These are phyloP conservation scores for Thyridium curvatum DNA, from an alignment of 2,329 filamentous ascomycete species.

Conservation along the genomic window DNA sequence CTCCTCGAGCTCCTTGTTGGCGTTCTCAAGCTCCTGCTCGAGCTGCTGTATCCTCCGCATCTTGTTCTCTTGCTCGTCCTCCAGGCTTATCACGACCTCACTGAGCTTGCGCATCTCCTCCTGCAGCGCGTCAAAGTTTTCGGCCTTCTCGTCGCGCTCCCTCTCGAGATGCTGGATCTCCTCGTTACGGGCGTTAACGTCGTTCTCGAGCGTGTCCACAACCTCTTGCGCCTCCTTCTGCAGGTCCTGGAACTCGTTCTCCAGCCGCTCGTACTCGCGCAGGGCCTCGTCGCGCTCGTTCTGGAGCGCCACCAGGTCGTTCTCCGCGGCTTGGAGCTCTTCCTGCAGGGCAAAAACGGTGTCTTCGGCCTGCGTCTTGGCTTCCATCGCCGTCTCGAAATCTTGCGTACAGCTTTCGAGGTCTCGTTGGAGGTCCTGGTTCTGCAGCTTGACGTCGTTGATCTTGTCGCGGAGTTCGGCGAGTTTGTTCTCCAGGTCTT, in stretches of 20 bases:
- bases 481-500: slow-evolving; percentile 79
- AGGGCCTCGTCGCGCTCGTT: slow-evolving; percentile 70
- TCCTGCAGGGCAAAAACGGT: slow-evolving; percentile 61
- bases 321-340: slow-evolving; percentile 65
- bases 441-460: slow-evolving; percentile 79
- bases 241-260: slow-evolving; percentile 51
- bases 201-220: slow-evolving; percentile 60
- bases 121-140: slow-evolving; percentile 88
- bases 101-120: slow-evolving; percentile 90
- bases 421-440: slow-evolving; percentile 80
- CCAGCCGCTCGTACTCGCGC: slow-evolving; percentile 42
- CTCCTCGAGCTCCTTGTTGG: slow-evolving; percentile 80
- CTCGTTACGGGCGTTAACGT: slow-evolving; percentile 65
- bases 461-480: slow-evolving; percentile 80
- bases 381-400: slow-evolving; percentile 65
- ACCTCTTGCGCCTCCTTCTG: slow-evolving; percentile 60
- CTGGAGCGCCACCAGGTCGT: slow-evolving; percentile 73
- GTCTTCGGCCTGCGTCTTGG: slow-evolving; percentile 54
- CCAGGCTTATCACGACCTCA: slow-evolving; percentile 76
- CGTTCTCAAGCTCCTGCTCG: slow-evolving; percentile 74
- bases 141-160: slow-evolving; percentile 69
- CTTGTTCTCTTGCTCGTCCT: slow-evolving; percentile 82
- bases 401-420: slow-evolving; percentile 75
- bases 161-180: slow-evolving; percentile 64
- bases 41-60: slow-evolving; percentile 73